Evolutionary conservation across 73 alveolate genomes (phyloP), one percentile per base, ranked within the genome.

Genomic region (Stentor coeruleus): DNA sequence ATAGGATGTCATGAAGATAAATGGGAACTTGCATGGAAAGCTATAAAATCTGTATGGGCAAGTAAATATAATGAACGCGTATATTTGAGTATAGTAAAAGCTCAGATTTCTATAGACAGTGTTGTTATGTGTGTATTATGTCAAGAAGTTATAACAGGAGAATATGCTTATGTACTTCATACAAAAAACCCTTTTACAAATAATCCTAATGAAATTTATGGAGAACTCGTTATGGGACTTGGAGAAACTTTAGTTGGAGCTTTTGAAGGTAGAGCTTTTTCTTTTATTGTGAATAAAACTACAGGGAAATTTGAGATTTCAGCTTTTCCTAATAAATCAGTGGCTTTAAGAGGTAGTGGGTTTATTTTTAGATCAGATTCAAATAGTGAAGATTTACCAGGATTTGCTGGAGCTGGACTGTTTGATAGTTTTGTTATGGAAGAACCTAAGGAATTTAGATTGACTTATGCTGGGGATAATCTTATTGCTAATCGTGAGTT

Each of bases 351-450:
- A 74, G 90, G 93, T 58, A 40, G 84, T 35, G 98, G 98, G 57
- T 91, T 85, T 80, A 93, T 93, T 79, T 93, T 93, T 86, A 84
- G 98, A 82, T 82, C 93, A 41, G 98, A 93, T 77, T 93, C 98
- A 15, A 93, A 93, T 86, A 91, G 95, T 33, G 98, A 93, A 86
- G 98, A 93, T 83, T 84, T 93, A 57, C 95, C 91, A 85, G 98
- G 98, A 20, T 93, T 93, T 79, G 94, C 98, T 0, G 98, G 98
- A 0, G 98, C 98, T 57, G 98, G 98, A 11, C 90, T 93, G 33
- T 93, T 93, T 77, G 98, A 93, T 83, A 85, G 94, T 77, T 91
- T 86, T 39, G 91, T 95, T 36, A 90, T 93, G 94, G 73, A 88
- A 38, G 92, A 92, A 57, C 90, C 92, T 59, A 57, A 87, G 49